phyloP scores from a whole-genome alignment of 2,329 filamentous ascomycete species.

The Pezicula radicicola region DNA sequence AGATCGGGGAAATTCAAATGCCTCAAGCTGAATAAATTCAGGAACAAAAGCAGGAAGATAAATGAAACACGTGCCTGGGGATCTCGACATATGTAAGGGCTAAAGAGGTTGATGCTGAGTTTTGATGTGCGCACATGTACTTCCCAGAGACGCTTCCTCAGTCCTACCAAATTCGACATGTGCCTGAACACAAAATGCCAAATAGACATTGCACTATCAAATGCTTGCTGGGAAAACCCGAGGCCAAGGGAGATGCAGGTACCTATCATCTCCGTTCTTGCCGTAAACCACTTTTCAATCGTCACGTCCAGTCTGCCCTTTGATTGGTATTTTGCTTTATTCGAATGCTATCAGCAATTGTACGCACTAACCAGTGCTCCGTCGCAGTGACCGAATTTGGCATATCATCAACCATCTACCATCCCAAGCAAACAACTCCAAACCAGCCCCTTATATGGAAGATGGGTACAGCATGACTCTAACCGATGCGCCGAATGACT shows the following conservation, averaged over 20 bases:
- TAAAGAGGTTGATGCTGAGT: too few relatives aligned
- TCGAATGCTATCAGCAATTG: constrained; percentile 54
- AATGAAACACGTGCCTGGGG: too few relatives aligned
- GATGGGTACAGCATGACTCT: constrained; percentile 98
- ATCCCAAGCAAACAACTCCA: constrained; percentile 43
- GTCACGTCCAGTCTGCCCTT: constrained; percentile 13
- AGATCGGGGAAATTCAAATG: too few relatives aligned
- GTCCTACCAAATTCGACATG: too few relatives aligned
- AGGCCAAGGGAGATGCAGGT: not conserved
- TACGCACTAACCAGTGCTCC: constrained; percentile 51
- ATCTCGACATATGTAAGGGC: too few relatives aligned
- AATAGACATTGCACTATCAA: too few relatives aligned
- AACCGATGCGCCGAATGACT: constrained; percentile 94
- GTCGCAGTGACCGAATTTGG: constrained; percentile 48
- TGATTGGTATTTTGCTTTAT: constrained; percentile 38
- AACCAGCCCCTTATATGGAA: constrained; percentile 76
- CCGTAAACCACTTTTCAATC: constrained; percentile 4
- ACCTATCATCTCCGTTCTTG: constrained; percentile 3
- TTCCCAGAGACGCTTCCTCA: too few relatives aligned
- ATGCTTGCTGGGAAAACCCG: too few relatives aligned
- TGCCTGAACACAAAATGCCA: too few relatives aligned
- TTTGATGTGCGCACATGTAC: too few relatives aligned
- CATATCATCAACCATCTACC: constrained; percentile 60
- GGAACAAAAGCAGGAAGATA: too few relatives aligned
- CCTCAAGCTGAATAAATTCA: too few relatives aligned